Conservation (phyloP, 331 rosid genomes). For the Quercus phellos region DNA sequence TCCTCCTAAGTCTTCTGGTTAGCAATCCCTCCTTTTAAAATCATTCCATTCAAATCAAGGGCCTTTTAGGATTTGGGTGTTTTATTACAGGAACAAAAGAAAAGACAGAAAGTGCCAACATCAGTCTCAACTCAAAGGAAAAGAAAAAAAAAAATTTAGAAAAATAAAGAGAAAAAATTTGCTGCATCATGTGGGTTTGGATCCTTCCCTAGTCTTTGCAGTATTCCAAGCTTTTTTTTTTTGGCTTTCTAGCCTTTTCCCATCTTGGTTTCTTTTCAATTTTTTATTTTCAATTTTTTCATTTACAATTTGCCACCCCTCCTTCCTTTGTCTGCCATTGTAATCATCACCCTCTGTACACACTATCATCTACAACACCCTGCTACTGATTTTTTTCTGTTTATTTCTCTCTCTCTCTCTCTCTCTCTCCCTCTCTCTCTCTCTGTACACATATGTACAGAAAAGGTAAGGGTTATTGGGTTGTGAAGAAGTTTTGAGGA, state of each 20-base stretch:
- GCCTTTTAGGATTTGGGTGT: slow-evolving; percentile 63
- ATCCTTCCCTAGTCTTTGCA: slow-evolving; percentile 34
- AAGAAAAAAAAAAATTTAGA: not conserved
- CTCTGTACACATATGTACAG: slow-evolving; percentile 20
- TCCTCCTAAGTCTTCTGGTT: slow-evolving; percentile 10
- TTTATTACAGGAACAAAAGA: slow-evolving; percentile 42
- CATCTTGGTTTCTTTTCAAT: slow-evolving; percentile 7
- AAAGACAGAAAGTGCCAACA: slow-evolving; percentile 43
- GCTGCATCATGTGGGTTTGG: slow-evolving; percentile 34
- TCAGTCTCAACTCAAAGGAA: slow-evolving; percentile 10
- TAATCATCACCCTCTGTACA: slow-evolving; percentile 44
- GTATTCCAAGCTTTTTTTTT: slow-evolving; percentile 21
- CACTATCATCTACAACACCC: slow-evolving; percentile 16
- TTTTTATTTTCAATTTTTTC: not conserved
- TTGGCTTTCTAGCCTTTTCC: slow-evolving; percentile 18
- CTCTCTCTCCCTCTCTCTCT: slow-evolving; percentile 15
- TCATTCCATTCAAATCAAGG: slow-evolving; percentile 33
- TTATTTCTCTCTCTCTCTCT: slow-evolving; percentile 13
- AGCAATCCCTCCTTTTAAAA: slow-evolving; percentile 23
- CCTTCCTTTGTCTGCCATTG: slow-evolving; percentile 26
- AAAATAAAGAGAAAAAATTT: not conserved
- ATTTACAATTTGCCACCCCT: slow-evolving; percentile 26
- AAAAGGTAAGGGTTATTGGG: slow-evolving; percentile 25
- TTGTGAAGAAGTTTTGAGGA: slow-evolving; percentile 19
- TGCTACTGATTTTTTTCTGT: slow-evolving; percentile 19